These are phyloP conservation scores for Epichloe amarillans DNA, from an alignment of 2,329 filamentous ascomycete species.

Conservation along the genomic window DNA sequence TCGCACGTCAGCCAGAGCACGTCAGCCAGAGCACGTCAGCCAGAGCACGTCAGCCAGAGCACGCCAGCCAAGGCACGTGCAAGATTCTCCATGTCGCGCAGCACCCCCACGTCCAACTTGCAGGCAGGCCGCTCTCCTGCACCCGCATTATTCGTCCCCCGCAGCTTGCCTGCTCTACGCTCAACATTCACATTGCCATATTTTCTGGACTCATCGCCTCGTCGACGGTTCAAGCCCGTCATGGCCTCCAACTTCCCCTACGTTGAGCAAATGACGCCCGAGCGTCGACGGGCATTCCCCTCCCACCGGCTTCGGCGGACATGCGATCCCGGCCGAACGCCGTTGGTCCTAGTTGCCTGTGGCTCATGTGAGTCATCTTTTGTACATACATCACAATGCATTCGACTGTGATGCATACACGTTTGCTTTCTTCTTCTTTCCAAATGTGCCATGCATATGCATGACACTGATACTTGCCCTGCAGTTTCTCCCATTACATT, in stretches of 20 bases:
- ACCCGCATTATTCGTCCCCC: background rate
- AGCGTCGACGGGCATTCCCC: slow-evolving; percentile 44
- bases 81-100: too few species aligned
- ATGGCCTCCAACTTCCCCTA: slow-evolving; percentile 21
- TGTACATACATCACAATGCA: background rate
- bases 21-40: too few species aligned
- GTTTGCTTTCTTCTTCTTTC: too few species aligned
- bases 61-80: too few species aligned
- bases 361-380: slow-evolving; percentile 35
- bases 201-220: too few species aligned
- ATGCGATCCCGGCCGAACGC: slow-evolving; percentile 22
- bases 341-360: slow-evolving; percentile 32
- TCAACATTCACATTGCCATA: too few species aligned
- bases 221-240: slow-evolving; percentile 3
- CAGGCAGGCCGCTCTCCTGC: background rate
- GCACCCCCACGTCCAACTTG: background rate
- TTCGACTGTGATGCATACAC: background rate
- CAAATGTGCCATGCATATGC: too few species aligned
- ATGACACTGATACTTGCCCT: background rate
- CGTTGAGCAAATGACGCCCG: slow-evolving; percentile 20
- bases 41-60: too few species aligned
- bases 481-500: slow-evolving; percentile 57
- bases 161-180: background rate
- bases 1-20: too few species aligned
- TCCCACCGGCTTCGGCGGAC: slow-evolving; percentile 42